Conservation (phyloP, 2,329 filamentous ascomycete species). For the Arthrobotrys conoides region DNA sequence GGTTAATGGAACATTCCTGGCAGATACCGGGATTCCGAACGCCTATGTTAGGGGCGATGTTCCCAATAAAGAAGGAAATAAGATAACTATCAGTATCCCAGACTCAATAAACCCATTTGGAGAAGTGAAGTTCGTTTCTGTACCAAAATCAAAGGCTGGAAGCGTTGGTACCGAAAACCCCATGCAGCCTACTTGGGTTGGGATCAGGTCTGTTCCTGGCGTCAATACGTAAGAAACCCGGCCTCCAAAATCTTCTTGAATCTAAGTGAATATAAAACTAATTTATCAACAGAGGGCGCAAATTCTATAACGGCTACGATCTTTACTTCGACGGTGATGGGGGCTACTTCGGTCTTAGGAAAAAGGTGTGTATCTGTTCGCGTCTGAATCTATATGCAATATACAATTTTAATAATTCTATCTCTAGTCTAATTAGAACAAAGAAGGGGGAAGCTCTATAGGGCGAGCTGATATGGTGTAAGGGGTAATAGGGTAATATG, state of each 20-base stretch:
- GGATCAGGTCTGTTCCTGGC: constrained; percentile 15
- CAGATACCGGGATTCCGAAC: constrained; percentile 43
- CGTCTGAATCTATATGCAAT: background rate
- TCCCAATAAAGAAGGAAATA: constrained; percentile 5
- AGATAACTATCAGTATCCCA: constrained; percentile 36
- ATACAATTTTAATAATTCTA: constrained; percentile 11
- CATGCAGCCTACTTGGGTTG: constrained; percentile 54
- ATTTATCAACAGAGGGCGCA: constrained; percentile 24
- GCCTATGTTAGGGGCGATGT: constrained; percentile 34
- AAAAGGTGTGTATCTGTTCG: constrained; percentile 20
- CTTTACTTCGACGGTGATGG: constrained; percentile 43
- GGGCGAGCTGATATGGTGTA: background rate
- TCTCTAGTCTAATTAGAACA: constrained; percentile 9
- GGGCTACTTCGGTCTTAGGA: constrained; percentile 45
- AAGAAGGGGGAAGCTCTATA: background rate
- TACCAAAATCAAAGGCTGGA: constrained; percentile 20
- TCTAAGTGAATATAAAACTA: background rate
- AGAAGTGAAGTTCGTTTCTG: constrained; percentile 24
- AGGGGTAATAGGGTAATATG: too few species aligned
- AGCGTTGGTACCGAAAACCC: constrained; percentile 23
- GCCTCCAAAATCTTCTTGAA: background rate
- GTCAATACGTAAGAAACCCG: constrained; percentile 42
- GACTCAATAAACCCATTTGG: constrained; percentile 27
- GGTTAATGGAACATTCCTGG: constrained; percentile 31
- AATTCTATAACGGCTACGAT: constrained; percentile 49